These are phyloP conservation scores for Tylopilus vinaceipallidus DNA, from an alignment of 768 basidiomycete genomes.

Conservation along the genomic window DNA sequence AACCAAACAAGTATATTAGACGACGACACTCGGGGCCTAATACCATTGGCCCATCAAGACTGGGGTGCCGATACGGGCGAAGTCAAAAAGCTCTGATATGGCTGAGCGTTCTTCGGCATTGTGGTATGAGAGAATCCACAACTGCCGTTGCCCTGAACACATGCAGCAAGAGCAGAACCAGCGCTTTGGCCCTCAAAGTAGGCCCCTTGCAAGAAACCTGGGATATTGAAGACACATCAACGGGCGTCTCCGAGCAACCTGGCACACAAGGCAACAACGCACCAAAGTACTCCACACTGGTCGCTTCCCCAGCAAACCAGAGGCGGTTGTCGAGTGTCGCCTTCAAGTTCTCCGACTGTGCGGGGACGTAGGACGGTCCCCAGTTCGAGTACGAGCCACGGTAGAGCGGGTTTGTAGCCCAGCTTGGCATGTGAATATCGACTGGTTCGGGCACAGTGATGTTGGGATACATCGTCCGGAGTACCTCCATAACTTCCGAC, in stretches of 20 bases:
- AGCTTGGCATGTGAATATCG: conserved; percentile 54
- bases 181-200: conserved; percentile 52
- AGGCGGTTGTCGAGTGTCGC: conserved; percentile 49
- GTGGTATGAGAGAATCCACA: conserved; percentile 26
- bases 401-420: conserved; percentile 49
- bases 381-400: conserved; percentile 61
- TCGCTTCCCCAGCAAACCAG: conserved; percentile 66
- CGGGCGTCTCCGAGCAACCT: background rate
- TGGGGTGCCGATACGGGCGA: background rate
- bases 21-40: too few relatives aligned
- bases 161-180: conserved; percentile 40
- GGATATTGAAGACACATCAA: background rate
- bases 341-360: conserved; percentile 54
- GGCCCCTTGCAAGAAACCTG: conserved; percentile 58
- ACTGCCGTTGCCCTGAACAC: conserved; percentile 34
- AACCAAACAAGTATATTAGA: too few relatives aligned
- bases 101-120: conserved; percentile 31
- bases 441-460: conserved; percentile 51
- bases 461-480: conserved; percentile 59
- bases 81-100: conserved; percentile 29
- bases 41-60: background rate
- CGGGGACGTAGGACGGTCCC: conserved; percentile 57
- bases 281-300: conserved; percentile 58
- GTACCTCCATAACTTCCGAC: conserved; percentile 52
- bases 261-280: conserved; percentile 22